Evolutionary conservation across 371 early-diverging fungal species (phyloP), one percentile per base, ranked within the genome.

Genomic region (Mortierella sp.): DNA sequence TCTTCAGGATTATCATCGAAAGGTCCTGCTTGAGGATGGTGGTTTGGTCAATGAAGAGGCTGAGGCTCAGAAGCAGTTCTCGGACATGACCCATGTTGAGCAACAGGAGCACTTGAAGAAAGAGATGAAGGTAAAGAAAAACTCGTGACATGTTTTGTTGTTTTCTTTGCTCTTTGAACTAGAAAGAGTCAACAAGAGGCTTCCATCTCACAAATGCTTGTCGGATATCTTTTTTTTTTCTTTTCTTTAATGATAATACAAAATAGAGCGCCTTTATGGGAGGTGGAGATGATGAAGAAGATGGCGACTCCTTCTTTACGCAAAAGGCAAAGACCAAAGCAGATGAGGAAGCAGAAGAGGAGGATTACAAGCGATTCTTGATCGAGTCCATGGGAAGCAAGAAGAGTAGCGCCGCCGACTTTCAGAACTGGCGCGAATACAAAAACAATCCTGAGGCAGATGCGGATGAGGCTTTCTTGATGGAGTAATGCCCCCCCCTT

Each of bases 71-170:
- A 74, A 74, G 66, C 62, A 66, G 12, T 51, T 57, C n/a, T 65
- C 66, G 9, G 72, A 76, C 43, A 68, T 86, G 82, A 93, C 98
- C 1, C 92, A 93, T 73, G 87, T 85, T 9, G 88, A 95, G 77
- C 97, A 98, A 79, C 96, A 97, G 76, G 90, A 88, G 45, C 81
- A 89, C n/a, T 65, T 98, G 62, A 93, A 92, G 70, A 84, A 89
- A 50, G 91, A 88, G 56, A 86, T 94, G 81, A 90, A 93, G 81
- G 37, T 98, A 61, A 93, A 92, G 70, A 81, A 90, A 93, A 81
- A 16, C 50, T 68, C 46, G 14, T 45, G 14, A 80, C 81, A 43
- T 43, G 19, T 3, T 45, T 12, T 16, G 30, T 23, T 37, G 19
- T 60, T 15, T 60, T 15, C 43, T 7, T 21, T 44, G 11, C 28